These are phyloP conservation scores for Puccinia coronata DNA, from an alignment of 1,284 basidiomycete genomes.

Conservation along the genomic window DNA sequence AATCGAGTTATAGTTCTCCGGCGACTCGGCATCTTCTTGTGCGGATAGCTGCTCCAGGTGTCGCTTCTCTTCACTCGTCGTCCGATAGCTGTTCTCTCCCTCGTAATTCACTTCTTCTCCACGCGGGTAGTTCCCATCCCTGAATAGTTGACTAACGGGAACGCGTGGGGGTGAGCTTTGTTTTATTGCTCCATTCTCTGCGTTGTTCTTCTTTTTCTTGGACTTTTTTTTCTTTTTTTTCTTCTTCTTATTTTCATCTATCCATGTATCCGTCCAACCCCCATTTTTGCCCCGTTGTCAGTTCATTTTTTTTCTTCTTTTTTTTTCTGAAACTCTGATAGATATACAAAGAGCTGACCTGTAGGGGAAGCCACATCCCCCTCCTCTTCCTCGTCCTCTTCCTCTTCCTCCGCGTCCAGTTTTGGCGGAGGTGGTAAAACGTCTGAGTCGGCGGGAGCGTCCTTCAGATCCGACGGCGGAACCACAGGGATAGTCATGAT, in stretches of 20 bases:
- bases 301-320: not conserved
- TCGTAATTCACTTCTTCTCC: slow-evolving; percentile 91
- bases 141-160: slow-evolving; percentile 85
- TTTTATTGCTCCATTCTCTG: slow-evolving; percentile 51
- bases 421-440: not conserved
- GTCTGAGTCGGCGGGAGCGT: not conserved
- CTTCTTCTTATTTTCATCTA: slow-evolving; percentile 65
- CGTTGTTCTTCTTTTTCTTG: slow-evolving; percentile 58
- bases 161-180: slow-evolving; percentile 94
- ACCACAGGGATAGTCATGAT: slow-evolving; percentile 10
- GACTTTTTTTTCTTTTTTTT: slow-evolving; percentile 96
- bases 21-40: slow-evolving; percentile 72
- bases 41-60: slow-evolving; percentile 72
- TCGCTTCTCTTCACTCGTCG: slow-evolving; percentile 85
- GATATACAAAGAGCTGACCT: slow-evolving; percentile 10
- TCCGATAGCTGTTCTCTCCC: slow-evolving; percentile 85
- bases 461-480: not conserved
- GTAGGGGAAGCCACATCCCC: not conserved
- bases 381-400: slow-evolving; percentile 16
- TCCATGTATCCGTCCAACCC: not conserved
- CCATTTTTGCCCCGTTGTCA: too few relatives aligned
- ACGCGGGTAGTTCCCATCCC: slow-evolving; percentile 80
- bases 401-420: not conserved
- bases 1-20: slow-evolving; percentile 73
- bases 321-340: too few relatives aligned